phyloP scores from a whole-genome alignment of 495 filamentous ascomycete genomes.

The Aspergillus avenaceus region DNA sequence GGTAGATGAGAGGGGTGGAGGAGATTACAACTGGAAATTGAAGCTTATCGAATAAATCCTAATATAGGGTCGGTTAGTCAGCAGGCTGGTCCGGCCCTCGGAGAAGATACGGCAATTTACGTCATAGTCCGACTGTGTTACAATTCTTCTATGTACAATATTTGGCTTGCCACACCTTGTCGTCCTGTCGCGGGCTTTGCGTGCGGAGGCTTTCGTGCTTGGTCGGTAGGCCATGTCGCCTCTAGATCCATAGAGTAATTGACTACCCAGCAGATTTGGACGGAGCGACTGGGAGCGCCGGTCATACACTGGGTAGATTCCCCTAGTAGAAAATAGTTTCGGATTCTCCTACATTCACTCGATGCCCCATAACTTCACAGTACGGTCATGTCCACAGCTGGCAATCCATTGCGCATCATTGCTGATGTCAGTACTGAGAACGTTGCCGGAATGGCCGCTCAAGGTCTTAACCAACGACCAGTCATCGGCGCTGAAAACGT shows the following conservation, averaged over 20 bases:
- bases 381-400: constrained; percentile 88
- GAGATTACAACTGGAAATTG: background rate
- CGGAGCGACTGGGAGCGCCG: background rate
- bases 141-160: background rate
- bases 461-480: constrained; percentile 87
- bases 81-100: background rate
- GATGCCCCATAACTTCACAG: constrained; percentile 92
- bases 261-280: background rate
- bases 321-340: background rate
- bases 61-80: constrained; percentile 7
- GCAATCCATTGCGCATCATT: constrained; percentile 86
- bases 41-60: background rate
- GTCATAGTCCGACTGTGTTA: background rate
- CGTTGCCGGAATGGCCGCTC: constrained; percentile 86
- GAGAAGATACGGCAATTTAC: background rate
- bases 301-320: background rate
- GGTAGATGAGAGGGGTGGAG: background rate
- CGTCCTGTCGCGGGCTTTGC: no score
- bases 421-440: constrained; percentile 83
- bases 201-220: no score
- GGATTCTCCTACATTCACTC: constrained; percentile 52
- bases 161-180: no score
- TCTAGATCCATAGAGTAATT: background rate
- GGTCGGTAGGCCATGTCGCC: no score
- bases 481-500: constrained; percentile 92